Base-by-base conservation (phyloP, 306 rosid species). In the Medicago lupulina region DNA sequence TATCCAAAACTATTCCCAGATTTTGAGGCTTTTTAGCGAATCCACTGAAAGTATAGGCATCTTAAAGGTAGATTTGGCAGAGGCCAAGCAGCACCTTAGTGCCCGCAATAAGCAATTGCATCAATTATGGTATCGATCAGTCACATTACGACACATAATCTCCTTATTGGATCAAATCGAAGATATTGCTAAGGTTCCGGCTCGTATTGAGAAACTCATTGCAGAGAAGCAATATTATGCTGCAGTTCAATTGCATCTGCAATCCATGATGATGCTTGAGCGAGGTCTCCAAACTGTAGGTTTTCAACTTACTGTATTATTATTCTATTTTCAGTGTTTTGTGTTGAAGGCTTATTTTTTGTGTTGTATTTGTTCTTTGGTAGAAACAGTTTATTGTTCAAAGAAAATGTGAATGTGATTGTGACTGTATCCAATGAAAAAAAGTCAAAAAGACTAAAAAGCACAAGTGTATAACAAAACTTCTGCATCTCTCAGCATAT, bases 51-150 rank as follows among this genome's bases (percentile, higher is more conserved):
- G 90, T 79, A 64, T 96, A 65, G 68, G 79, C 59, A 90, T 86
- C 82, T 72, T 96, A 71, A 96, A 92, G 84, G 92, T 87, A 80
- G 99, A 92, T 91, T 90, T 92, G 83, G 91, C 88, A 4, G 98
- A 92, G 80, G 96, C 99, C 49, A 96, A 92, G 83, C 88, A 73
- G 78, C 86, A 80, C 58, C 92, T 96, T 63, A 96, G 99, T 84
- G 92, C 88, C 34, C 99, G 97, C 85, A 96, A 78, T 84, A 96
- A 96, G 78, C 99, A 96, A 74, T 86, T 96, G 83, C 99, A 96
- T 86, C 99, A 96, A 87, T 84, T 96, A 79, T 96, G 99, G 99
- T 92, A 90, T 85, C 98, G 98, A 46, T 96, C 99, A 4, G 99
- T 96, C 72, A 96, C 98, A 10, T 70, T 96, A 88, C 96, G 98